Evolutionary conservation across 208 protist species (phyloP), one percentile per base, ranked within the genome.

Genomic region (Zelonia costaricensis): DNA sequence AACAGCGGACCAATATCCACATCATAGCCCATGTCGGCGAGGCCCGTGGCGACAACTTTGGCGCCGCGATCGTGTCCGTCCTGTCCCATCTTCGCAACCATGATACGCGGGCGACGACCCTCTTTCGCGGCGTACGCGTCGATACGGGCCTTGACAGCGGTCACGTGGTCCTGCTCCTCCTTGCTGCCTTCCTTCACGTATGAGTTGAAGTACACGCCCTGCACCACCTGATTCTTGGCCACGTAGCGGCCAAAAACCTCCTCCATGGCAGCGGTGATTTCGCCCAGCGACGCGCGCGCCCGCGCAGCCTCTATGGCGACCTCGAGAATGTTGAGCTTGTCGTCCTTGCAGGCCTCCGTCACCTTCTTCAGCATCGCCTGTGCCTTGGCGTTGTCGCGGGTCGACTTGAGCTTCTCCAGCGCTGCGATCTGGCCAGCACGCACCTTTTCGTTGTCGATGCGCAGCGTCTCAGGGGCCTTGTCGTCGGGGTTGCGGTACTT

Each of bases 41-140:
- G 95, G n/a, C 91, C 95, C 33, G 88, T 95, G 8, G 94, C 92
- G 33, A 99, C 91, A 16, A 98, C 96, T 72, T 98, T 98, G 13
- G 94, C 94, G 20, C 96, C 97, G 39, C 97, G 65, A 68, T 98
- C 97, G 61, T 98, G 97, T 22, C 97, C 96, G 60, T 98, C 97
- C 76, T 98, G 94, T 35, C 97, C 97, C 91, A 98, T 98, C 73
- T 99, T 98, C 12, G 92, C 92, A 6, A 99, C 88, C 27, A 98
- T 84, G 47, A 99, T 97, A 63, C 97, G 86, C 33, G 97, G 96
- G 23, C 92, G 89, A 33, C 97, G 76, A 60, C 97, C 96, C 18
- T 95, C 69, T 48, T 88, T 79, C 38, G 77, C 62, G 0, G 62
- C 82, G 60, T 97, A 98, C 2, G 25, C 57, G 22, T 93, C 63